These are phyloP conservation scores for Mycena latifolia DNA, from an alignment of 768 basidiomycete species.

Conservation along the genomic window DNA sequence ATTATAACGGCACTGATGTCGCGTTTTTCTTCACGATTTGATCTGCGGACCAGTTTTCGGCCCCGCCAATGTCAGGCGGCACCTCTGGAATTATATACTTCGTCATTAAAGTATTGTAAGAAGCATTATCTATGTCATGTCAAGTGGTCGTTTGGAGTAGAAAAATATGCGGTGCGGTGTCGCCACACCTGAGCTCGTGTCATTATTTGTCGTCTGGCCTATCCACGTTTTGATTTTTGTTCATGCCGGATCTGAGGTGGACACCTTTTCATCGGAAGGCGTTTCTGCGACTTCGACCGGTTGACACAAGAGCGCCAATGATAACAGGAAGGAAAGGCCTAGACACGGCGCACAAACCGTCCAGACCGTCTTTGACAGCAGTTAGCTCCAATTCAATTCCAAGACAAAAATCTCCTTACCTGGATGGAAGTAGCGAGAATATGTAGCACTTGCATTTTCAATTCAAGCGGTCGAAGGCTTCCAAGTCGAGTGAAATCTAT, in stretches of 20 bases:
- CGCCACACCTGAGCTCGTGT: background rate
- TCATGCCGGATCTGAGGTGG: slow-evolving; percentile 7
- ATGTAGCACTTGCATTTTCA: slow-evolving; percentile 60
- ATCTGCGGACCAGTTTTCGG: background rate
- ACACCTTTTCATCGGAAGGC: slow-evolving; percentile 20
- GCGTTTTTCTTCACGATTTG: background rate
- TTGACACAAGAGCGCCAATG: slow-evolving; percentile 32
- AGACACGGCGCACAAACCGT: slow-evolving; percentile 78
- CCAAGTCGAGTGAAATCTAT: slow-evolving; percentile 57
- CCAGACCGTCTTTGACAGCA: slow-evolving; percentile 72
- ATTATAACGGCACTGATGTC: slow-evolving; percentile 17
- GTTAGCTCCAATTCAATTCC: slow-evolving; percentile 10
- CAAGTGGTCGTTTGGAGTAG: slow-evolving; percentile 21
- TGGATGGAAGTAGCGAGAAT: slow-evolving; percentile 73
- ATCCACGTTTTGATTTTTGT: background rate
- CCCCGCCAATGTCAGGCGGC: slow-evolving; percentile 16
- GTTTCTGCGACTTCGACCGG: slow-evolving; percentile 8
- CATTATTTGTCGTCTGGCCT: background rate
- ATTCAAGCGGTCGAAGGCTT: slow-evolving; percentile 52
- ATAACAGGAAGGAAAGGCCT: slow-evolving; percentile 72
- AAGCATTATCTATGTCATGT: slow-evolving; percentile 34
- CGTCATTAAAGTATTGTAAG: slow-evolving; percentile 15
- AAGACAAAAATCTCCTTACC: slow-evolving; percentile 50
- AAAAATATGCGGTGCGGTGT: background rate
- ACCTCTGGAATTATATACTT: slow-evolving; percentile 18